Base-by-base conservation (phyloP, 352 stramenopile species). In the Vaucheria bursata region DNA sequence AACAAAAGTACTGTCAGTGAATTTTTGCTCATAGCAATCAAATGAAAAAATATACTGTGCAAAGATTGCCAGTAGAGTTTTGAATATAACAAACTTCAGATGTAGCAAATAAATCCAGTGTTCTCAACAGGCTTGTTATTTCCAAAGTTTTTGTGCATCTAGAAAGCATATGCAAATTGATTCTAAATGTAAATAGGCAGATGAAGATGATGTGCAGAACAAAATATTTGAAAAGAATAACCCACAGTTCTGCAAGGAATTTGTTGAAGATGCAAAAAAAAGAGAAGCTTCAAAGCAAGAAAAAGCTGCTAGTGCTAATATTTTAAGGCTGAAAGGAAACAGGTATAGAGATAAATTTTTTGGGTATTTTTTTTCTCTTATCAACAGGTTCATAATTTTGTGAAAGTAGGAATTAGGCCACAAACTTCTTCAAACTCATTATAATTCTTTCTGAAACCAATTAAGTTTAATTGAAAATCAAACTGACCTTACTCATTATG, bases 211-310 rank as follows among this genome's bases (percentile, higher is more conserved):
- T 1, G 72, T 66, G 40, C 73, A 37, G 37, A 78, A 33, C 39
- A 74, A 33, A 52, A 70, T 71, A 8, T 80, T 80, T 29, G 75
- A 80, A 70, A 45, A 35, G 4, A 80, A 18, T 52, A 80, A 80
- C 75, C 75, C 75, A 5, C 45, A 77, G 18, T 80, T 80, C 67
- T 80, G 75, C 49, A 36, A 59, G 5, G 18, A 78, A 38, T 75
- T 80, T 50, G 34, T 74, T n/a, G 68, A 78, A 36, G 75, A 80
- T 31, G 74, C 74, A 70, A 72, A 80, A 35, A 35, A 49, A 74
- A 49, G 75, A 35, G 25, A 78, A 66, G 68, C 5, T 6, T 7
- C 31, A 12, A 53, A 72, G 36, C 45, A 68, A 45, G 64, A 1
- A 18, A 31, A 29, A 66, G n/a, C 65, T 71, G 1, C 65, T 35